Evolutionary conservation across 2,329 filamentous ascomycete species (phyloP).

Genomic region (Xylaria sp.): DNA sequence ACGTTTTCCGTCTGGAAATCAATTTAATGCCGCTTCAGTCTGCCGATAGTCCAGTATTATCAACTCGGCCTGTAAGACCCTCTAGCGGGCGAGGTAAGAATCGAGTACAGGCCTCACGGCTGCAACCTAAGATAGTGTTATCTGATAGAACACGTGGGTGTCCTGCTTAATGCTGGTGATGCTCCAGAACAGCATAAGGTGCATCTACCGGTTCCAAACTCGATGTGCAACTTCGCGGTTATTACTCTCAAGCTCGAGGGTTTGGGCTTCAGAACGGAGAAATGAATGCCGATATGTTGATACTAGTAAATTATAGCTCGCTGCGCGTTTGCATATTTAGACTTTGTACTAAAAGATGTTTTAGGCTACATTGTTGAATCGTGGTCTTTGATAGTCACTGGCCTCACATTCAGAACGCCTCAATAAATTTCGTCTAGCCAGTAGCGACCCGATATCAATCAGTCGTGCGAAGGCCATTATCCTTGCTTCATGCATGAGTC

Average conservation of each 20-base stretch:
- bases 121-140: neutral
- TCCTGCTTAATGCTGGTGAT: too few relatives aligned
- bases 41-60: neutral
- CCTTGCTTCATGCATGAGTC: constrained; percentile 2
- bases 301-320: neutral
- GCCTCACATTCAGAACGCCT: neutral
- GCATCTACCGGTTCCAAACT: neutral
- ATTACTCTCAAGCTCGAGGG: neutral
- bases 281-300: neutral
- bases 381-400: neutral
- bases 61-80: neutral
- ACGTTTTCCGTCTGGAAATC: neutral
- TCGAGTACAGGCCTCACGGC: neutral
- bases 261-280: neutral
- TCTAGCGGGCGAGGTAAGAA: neutral
- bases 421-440: neutral
- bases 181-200: neutral
- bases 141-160: neutral
- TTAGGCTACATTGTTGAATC: neutral
- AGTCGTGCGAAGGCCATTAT: neutral
- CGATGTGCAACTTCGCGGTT: neutral
- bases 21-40: neutral
- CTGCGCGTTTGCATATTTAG: neutral
- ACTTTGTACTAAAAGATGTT: neutral
- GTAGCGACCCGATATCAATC: neutral